Evolutionary conservation across 495 filamentous ascomycete genomes (phyloP), one percentile per base, ranked within the genome.

Genomic region (Lasiosphaeriaceae sp.): DNA sequence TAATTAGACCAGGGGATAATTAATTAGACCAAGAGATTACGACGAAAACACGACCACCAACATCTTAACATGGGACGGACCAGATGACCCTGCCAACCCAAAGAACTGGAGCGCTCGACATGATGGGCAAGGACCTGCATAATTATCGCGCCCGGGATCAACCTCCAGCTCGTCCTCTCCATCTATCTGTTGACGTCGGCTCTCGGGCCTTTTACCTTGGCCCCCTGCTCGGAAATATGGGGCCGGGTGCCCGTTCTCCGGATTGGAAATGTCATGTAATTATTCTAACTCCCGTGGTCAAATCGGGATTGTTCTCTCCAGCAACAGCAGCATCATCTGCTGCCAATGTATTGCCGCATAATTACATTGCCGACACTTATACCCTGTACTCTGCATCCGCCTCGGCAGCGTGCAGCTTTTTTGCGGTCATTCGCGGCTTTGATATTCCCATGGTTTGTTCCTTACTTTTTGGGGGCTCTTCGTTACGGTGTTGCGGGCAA

Each of bases 171-270:
- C 43, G 61, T 73, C 34, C 52, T 84, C 17, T 83, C 80, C 0
- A 74, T 83, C 11, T 80, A 76, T 59, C 59, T 83, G 0, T 66
- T 83, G 0, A 76, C 74, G 2, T 80, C 71, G 52, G 76, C 75
- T 11, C 46, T 71, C 57, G 69, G 66, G 9, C 75, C 74, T 0
- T 58, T 77, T 4, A 14, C 74, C 12, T 11, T 74, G 11, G 64
- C 57, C 1, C 75, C 75, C 1, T 54, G 68, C 2, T 71, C 71
- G 11, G 67, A 77, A 56, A 57, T 66, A 7, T 73, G 55, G 46
- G 73, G 73, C 20, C 29, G 74, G 11, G 55, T 56, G 3, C 47
- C 37, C 0, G 49, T 77, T 7, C 50, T 70, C 17, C 65, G 66
- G 19, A 24, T 48, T 3, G 48, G 58, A 12, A 70, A 67, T 52